Conservation (phyloP, 495 filamentous ascomycete genomes). For the Aspergillus mulundensis region DNA sequence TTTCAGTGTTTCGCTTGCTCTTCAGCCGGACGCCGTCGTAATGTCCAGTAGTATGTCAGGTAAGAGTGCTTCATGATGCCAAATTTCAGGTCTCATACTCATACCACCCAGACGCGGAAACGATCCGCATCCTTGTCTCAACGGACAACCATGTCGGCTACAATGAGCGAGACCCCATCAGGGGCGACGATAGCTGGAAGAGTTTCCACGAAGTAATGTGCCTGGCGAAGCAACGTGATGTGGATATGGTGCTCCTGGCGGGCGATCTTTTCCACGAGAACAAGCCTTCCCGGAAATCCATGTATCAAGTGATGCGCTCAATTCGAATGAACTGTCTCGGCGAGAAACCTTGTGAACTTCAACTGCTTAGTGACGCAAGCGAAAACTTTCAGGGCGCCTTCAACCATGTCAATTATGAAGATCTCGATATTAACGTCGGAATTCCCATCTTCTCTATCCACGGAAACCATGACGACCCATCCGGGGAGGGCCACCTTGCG, state of each 20-base stretch:
- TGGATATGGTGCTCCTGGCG: constrained; percentile 92
- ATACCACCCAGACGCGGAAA: constrained; percentile 64
- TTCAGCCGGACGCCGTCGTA: background rate
- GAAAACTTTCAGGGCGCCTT: constrained; percentile 83
- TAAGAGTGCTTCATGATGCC: constrained; percentile 10
- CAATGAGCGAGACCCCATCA: constrained; percentile 87
- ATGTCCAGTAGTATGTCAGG: constrained; percentile 28
- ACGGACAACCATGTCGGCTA: constrained; percentile 98
- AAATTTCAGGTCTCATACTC: background rate
- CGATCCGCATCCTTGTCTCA: constrained; percentile 88
- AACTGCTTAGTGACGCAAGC: constrained; percentile 88
- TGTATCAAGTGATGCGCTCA: constrained; percentile 96
- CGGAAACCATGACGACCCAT: constrained; percentile 97
- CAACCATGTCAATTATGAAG: constrained; percentile 94
- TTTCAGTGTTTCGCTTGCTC: background rate
- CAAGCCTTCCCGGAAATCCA: constrained; percentile 89
- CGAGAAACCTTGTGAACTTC: constrained; percentile 90
- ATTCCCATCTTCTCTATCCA: constrained; percentile 99
- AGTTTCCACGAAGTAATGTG: constrained; percentile 95
- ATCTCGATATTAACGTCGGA: constrained; percentile 94
- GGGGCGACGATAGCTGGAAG: constrained; percentile 95
- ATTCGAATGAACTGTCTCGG: constrained; percentile 91
- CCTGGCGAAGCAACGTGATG: constrained; percentile 79
- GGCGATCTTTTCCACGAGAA: constrained; percentile 99
- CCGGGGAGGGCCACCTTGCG: constrained; percentile 84